Percentiles rank a stretch among this genome's conserved stretches.
These are phyloP conservation scores for Bryum argenteum DNA, from an alignment of 225 moss, liverwort and hornwort genomes.

Conservation along the genomic window DNA sequence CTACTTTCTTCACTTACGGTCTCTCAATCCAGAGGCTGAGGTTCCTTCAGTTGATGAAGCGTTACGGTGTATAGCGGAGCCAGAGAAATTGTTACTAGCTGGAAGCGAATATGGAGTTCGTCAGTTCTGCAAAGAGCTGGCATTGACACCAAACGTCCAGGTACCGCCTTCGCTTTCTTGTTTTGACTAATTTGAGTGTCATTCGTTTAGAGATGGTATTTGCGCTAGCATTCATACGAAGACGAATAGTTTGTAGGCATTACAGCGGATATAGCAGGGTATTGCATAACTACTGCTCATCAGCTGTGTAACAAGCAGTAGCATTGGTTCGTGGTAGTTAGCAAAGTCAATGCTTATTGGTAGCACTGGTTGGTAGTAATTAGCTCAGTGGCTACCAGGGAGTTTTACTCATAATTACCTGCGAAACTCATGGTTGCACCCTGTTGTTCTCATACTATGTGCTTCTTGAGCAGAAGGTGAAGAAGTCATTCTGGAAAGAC, in stretches of 20 bases:
- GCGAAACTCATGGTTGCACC: neutral
- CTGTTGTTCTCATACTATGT: conserved; percentile 4
- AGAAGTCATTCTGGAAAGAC: conserved; percentile 81
- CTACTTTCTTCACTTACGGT: conserved; percentile 67
- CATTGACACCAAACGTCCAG: conserved; percentile 72
- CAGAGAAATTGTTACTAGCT: conserved; percentile 44
- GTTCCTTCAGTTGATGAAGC: conserved; percentile 72
- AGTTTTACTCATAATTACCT: neutral
- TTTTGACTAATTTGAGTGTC: conserved; percentile 23
- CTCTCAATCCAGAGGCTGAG: conserved; percentile 62
- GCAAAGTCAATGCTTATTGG: neutral
- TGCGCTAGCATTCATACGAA: neutral
- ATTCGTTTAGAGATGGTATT: conserved; percentile 4
- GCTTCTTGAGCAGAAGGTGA: conserved; percentile 53
- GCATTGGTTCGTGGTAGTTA: neutral
- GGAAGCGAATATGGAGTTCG: conserved; percentile 50
- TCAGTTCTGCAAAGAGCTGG: conserved; percentile 59
- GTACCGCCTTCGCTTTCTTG: conserved; percentile 37
- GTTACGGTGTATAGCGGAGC: conserved; percentile 66
- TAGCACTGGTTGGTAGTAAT: neutral
- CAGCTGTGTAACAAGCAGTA: neutral
- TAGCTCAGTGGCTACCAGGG: neutral
- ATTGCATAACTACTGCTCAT: neutral
- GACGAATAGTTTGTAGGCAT: conserved; percentile 9
- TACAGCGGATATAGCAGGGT: neutral